Evolutionary conservation across 306 rosid genomes (phyloP), one percentile per base, ranked within the genome.

Genomic region (Cucurbita maxima): DNA sequence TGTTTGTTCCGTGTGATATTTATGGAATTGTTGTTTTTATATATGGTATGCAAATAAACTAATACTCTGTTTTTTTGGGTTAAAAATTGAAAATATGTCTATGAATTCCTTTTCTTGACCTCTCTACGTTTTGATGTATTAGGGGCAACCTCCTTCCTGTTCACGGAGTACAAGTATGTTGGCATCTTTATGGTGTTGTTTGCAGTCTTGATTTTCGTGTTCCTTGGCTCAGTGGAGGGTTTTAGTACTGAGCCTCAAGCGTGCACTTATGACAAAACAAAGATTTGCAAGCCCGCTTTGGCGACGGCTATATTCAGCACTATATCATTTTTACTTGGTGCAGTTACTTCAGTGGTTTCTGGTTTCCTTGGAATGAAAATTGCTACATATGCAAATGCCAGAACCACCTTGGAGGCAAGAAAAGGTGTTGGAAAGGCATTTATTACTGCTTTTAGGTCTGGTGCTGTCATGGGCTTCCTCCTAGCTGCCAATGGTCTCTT

Each of bases 331-430:
- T 9, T 94, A 77, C 96, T 94, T 3, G 99, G 99, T 76, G 96
- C 87, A 15, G 13, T 94, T 79, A 91, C 97, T 0, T 94, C 97
- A 7, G 86, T 91, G 77, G 20, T 89, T 76, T 91, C 97, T 72
- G 99, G 99, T 30, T 94, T 90, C 85, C 97, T 89, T 72, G 99
- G 99, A 75, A 94, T 91, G 97, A 94, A 89, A 78, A 94, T 94
- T 79, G 99, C 97, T 41, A 91, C 97, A 22, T 91, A 89, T 22
- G 99, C 99, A 22, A 94, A 94, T 82, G 99, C 99, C 64, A 86
- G 97, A 84, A 94, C 96, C 68, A 91, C 97, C 5, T 71, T 91
- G 67, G 97, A 91, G 85, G 97, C 97, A 63, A 82, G 99, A 78
- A 90, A 91, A 81, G 95, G 99, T 8, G 97, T 94, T 76, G 99